These are phyloP conservation scores for Calycina herbarum DNA, from an alignment of 2,329 filamentous ascomycete species.

Conservation along the genomic window DNA sequence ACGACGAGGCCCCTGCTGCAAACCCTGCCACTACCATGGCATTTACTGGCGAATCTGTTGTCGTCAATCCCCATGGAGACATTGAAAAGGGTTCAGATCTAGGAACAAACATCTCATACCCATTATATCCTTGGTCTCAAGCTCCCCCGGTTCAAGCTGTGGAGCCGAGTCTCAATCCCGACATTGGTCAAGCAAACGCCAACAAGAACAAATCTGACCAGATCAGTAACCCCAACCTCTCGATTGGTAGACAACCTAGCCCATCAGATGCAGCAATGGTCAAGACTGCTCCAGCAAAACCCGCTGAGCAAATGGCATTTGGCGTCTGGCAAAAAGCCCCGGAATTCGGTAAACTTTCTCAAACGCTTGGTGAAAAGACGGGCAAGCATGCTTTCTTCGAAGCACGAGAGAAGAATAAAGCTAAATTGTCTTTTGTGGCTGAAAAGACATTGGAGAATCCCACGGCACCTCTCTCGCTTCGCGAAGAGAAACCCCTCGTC, in stretches of 20 bases:
- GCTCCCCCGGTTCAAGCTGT: too few species aligned
- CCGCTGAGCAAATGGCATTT: neutral
- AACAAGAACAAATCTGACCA: too few species aligned
- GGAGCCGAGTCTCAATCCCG: too few species aligned
- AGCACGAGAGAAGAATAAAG: constrained; percentile 36
- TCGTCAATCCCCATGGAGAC: too few species aligned
- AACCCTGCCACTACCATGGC: too few species aligned
- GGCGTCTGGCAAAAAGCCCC: constrained; percentile 1
- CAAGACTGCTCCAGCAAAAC: constrained; percentile 26
- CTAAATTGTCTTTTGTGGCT: constrained; percentile 18
- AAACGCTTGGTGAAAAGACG: constrained; percentile 31
- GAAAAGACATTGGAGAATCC: constrained; percentile 10
- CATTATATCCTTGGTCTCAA: too few species aligned
- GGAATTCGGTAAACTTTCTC: constrained; percentile 17
- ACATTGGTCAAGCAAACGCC: too few species aligned
- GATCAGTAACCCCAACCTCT: neutral
- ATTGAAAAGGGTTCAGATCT: too few species aligned
- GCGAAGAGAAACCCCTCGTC: neutral
- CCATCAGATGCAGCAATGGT: constrained; percentile 43
- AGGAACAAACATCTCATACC: too few species aligned
- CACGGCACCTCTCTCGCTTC: neutral
- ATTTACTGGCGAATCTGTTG: too few species aligned
- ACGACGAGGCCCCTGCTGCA: too few species aligned
- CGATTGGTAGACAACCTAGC: constrained; percentile 34
- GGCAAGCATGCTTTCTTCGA: constrained; percentile 37